These are phyloP conservation scores for Picochlorum sp. DNA, from an alignment of 139 green algal genomes.

Conservation along the genomic window DNA sequence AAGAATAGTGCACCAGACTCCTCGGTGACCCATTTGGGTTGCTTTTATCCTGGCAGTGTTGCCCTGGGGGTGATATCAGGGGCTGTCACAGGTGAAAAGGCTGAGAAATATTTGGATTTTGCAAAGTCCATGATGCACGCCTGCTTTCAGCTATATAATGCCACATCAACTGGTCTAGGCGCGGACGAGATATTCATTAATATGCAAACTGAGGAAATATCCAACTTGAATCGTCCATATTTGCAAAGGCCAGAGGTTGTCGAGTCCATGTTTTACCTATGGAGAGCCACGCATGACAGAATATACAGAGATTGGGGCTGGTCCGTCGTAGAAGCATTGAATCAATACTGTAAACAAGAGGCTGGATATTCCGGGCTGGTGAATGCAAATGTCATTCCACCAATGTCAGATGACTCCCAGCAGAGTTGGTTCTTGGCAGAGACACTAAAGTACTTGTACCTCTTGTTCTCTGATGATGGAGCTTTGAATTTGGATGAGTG, in stretches of 20 bases:
- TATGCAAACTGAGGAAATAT: constrained; percentile 23
- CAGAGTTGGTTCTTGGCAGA: constrained; percentile 71
- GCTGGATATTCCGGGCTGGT: constrained; percentile 44
- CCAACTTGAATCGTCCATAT: constrained; percentile 31
- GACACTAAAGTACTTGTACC: constrained; percentile 77
- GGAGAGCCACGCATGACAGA: constrained; percentile 46
- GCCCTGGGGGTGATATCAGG: constrained; percentile 53
- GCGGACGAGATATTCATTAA: constrained; percentile 43
- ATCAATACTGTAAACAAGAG: constrained; percentile 44
- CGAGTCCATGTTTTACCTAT: constrained; percentile 64
- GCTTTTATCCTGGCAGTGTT: constrained; percentile 74
- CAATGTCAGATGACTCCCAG: constrained; percentile 55
- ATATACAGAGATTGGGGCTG: constrained; percentile 64
- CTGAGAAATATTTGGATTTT: constrained; percentile 33
- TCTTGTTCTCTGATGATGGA: constrained; percentile 51
- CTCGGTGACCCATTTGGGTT: constrained; percentile 73
- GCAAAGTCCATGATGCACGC: constrained; percentile 37
- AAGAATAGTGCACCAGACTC: constrained; percentile 40
- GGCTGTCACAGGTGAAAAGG: constrained; percentile 17
- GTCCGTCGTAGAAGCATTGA: constrained; percentile 59
- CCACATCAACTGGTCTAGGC: constrained; percentile 33
- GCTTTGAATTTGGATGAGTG: constrained; percentile 54
- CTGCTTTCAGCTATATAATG: constrained; percentile 46
- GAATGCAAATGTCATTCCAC: constrained; percentile 41
- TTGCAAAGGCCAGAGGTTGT: constrained; percentile 60